phyloP scores from a whole-genome alignment of 495 filamentous ascomycete genomes.

The Viridothelium virens region DNA sequence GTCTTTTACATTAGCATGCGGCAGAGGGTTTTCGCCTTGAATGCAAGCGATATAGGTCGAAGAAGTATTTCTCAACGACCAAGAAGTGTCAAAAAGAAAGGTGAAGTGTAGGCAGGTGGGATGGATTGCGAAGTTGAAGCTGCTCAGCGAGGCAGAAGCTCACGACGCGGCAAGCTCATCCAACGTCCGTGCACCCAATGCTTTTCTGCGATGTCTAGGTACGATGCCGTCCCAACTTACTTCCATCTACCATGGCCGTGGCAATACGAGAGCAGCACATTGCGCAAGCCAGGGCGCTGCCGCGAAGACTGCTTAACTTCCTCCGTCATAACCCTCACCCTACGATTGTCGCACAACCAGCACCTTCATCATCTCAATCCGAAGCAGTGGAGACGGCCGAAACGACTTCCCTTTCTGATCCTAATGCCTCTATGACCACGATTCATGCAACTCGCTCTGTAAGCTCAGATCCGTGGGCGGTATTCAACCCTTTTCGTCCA shows the following conservation, averaged over 20 bases:
- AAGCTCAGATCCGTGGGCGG: neutral
- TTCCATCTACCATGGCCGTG: neutral
- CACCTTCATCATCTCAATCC: slow-evolving; percentile 14
- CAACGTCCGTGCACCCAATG: slow-evolving; percentile 18
- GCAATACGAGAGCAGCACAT: slow-evolving; percentile 21
- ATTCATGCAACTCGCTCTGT: slow-evolving; percentile 31
- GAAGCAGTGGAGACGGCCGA: slow-evolving; percentile 19
- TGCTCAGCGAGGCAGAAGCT: slow-evolving; percentile 14
- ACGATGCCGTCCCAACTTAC: slow-evolving; percentile 10
- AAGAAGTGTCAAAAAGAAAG: neutral
- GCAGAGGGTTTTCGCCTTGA: neutral
- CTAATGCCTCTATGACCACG: slow-evolving; percentile 45
- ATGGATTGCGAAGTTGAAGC: slow-evolving; percentile 6
- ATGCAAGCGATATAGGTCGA: neutral
- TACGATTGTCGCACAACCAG: slow-evolving; percentile 11
- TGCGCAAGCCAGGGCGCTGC: neutral
- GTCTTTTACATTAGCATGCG: neutral
- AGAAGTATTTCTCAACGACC: neutral
- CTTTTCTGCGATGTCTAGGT: neutral
- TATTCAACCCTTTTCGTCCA: slow-evolving; percentile 67
- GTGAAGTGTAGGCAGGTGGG: neutral
- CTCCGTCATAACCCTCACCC: slow-evolving; percentile 27
- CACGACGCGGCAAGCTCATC: slow-evolving; percentile 18
- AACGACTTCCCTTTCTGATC: slow-evolving; percentile 37
- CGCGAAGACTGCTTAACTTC: slow-evolving; percentile 19